phyloP scores from a whole-genome alignment of 1,284 basidiomycete genomes.

The Papiliotrema fonsecae region DNA sequence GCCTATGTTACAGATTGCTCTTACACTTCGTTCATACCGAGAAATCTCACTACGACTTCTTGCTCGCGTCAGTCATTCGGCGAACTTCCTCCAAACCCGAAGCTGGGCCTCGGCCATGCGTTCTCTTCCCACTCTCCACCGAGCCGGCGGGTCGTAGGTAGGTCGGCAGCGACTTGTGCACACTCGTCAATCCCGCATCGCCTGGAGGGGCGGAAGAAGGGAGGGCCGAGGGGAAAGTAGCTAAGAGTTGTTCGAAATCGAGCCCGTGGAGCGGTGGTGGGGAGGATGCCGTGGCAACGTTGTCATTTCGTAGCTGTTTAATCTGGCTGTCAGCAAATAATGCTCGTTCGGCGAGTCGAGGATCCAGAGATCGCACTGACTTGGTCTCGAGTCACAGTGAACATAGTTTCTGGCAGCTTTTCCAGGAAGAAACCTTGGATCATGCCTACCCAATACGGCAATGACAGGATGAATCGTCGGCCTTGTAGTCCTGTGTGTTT shows the following conservation, averaged over 20 bases:
- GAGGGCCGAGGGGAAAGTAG: conserved; percentile 39
- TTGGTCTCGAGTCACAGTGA: conserved; percentile 64
- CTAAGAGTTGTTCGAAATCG: conserved; percentile 52
- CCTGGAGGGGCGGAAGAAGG: conserved; percentile 27
- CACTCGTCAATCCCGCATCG: conserved; percentile 50
- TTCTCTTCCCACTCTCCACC: conserved; percentile 35
- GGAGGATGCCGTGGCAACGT: conserved; percentile 50
- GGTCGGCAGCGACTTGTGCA: conserved; percentile 57
- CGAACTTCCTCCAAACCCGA: conserved; percentile 15
- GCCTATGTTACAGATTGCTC: too few relatives aligned
- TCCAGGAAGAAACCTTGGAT: conserved; percentile 61
- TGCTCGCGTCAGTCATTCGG: conserved; percentile 7
- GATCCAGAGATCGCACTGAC: conserved; percentile 41
- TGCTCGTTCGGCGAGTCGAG: too few relatives aligned
- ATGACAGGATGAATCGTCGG: conserved; percentile 56
- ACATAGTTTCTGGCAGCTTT: conserved; percentile 58
- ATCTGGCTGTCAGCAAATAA: conserved; percentile 50
- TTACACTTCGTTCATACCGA: too few relatives aligned
- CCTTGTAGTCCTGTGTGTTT: conserved; percentile 51
- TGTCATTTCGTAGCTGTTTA: conserved; percentile 58
- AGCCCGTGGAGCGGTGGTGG: conserved; percentile 41
- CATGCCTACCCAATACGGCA: conserved; percentile 60
- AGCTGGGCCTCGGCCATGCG: conserved; percentile 26
- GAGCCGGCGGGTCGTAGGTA: conserved; percentile 49
- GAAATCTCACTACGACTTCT: neutral